Evolutionary conservation across 2,329 filamentous ascomycete species (phyloP).

Genomic region (Hyphodiscus sp.): DNA sequence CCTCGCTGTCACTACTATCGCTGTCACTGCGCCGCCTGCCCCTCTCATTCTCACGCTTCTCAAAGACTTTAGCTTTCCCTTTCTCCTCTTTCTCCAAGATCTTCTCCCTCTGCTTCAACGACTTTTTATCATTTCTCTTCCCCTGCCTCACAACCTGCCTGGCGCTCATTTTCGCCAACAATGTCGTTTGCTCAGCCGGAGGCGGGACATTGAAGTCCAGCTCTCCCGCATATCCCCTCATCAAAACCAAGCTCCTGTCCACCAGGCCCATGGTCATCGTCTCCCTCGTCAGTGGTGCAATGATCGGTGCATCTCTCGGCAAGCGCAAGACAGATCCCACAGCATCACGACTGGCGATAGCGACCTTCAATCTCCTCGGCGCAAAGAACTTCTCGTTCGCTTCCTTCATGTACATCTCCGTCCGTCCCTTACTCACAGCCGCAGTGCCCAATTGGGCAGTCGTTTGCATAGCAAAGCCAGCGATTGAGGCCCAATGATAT

Average conservation of each 20-base stretch:
- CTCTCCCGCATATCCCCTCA: conserved; percentile 1
- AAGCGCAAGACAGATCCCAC: conserved; percentile 23
- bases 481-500: conserved; percentile 20
- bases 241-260: not conserved
- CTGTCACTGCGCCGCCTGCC: conserved; percentile 3
- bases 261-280: conserved; percentile 10
- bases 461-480: conserved; percentile 18
- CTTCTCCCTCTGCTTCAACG: conserved; percentile 21
- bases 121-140: conserved; percentile 18
- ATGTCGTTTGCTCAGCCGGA: conserved; percentile 3
- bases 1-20: not conserved
- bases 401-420: conserved; percentile 24
- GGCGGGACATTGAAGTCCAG: conserved; percentile 12
- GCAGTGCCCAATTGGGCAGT: conserved; percentile 19
- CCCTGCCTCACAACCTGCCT: conserved; percentile 22
- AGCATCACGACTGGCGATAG: conserved; percentile 22
- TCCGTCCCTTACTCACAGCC: conserved; percentile 24
- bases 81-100: conserved; percentile 3
- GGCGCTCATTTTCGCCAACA: conserved; percentile 24
- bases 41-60: conserved; percentile 14
- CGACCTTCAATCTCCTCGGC: conserved; percentile 28
- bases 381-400: conserved; percentile 30
- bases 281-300: conserved; percentile 19
- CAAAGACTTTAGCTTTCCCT: conserved; percentile 2
- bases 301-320: conserved; percentile 14